phyloP scores from a whole-genome alignment of 1,284 basidiomycete species.

The Cutaneotrichosporon daszewskae region DNA sequence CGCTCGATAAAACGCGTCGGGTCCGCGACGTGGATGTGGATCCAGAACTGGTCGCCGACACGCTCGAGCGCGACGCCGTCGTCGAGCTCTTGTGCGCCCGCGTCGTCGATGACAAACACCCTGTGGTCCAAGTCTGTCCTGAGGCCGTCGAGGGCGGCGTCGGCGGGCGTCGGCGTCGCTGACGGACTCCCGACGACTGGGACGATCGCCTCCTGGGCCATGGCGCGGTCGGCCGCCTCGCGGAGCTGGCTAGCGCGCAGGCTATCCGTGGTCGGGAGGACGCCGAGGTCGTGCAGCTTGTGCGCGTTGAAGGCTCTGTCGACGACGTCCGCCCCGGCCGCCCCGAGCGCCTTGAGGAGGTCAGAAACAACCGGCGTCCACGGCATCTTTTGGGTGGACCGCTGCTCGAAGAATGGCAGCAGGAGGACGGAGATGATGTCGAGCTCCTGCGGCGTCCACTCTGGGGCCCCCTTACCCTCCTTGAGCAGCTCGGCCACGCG shows the following conservation, averaged over 20 bases:
- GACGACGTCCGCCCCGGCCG: conserved; percentile 38
- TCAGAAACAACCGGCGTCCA: conserved; percentile 55
- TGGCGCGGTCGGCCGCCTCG: conserved; percentile 21
- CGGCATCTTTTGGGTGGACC: conserved; percentile 61
- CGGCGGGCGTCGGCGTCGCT: conserved; percentile 13
- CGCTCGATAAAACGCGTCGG: conserved; percentile 76
- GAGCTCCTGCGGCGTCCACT: conserved; percentile 59
- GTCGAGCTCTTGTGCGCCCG: conserved; percentile 78
- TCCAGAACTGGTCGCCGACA: conserved; percentile 61
- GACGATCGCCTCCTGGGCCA: neutral
- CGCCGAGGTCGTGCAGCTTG: conserved; percentile 62
- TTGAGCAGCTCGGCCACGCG: conserved; percentile 45
- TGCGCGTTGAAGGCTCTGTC: conserved; percentile 49
- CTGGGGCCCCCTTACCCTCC: conserved; percentile 3
- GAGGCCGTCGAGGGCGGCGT: conserved; percentile 21
- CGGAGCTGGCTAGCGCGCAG: conserved; percentile 34
- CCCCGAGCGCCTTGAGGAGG: conserved; percentile 59
- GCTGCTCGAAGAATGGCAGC: conserved; percentile 57
- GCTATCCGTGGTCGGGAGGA: conserved; percentile 64
- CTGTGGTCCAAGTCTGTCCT: conserved; percentile 75
- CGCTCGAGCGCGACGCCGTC: conserved; percentile 83
- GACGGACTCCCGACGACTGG: conserved; percentile 1
- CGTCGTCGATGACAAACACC: conserved; percentile 87
- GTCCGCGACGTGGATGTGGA: conserved; percentile 91
- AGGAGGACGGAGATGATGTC: conserved; percentile 63